Conservation (phyloP, 2,329 filamentous ascomycete species). For the Monilinia polystroma region DNA sequence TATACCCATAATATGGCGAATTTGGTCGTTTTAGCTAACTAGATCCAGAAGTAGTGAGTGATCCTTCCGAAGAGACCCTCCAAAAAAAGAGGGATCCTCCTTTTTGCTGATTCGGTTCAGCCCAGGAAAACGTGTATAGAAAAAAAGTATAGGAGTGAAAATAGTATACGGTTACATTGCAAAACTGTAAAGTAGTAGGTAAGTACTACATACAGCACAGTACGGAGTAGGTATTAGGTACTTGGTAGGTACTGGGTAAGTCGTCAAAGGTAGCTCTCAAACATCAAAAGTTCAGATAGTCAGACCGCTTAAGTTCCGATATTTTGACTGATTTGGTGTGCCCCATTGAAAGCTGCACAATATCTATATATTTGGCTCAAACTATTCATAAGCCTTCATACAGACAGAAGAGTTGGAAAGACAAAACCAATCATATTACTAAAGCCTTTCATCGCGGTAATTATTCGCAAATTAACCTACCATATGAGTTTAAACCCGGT, state of each 20-base stretch:
- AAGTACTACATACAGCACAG: too few relatives aligned
- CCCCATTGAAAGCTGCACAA: background rate
- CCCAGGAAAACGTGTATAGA: conserved; percentile 6
- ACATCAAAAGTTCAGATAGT: background rate
- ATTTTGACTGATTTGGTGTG: background rate
- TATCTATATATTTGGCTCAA: background rate
- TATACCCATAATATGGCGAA: conserved; percentile 18
- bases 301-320: conserved; percentile 13
- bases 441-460: conserved; percentile 7
- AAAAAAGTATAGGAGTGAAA: too few relatives aligned
- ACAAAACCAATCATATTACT: conserved; percentile 6
- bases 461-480: conserved; percentile 16
- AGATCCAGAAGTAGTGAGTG: too few relatives aligned
- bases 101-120: conserved; percentile 5
- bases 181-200: too few relatives aligned
- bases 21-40: conserved; percentile 12
- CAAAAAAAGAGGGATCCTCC: background rate
- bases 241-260: too few relatives aligned
- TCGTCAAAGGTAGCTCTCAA: background rate
- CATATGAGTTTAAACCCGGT: background rate
- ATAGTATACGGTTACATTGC: too few relatives aligned
- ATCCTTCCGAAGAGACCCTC: conserved; percentile 12
- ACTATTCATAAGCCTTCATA: background rate
- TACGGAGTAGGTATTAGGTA: too few relatives aligned
- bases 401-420: background rate